Base-by-base conservation (phyloP, 1,284 basidiomycete species). In the Melanopsichium pennsylvanicum region DNA sequence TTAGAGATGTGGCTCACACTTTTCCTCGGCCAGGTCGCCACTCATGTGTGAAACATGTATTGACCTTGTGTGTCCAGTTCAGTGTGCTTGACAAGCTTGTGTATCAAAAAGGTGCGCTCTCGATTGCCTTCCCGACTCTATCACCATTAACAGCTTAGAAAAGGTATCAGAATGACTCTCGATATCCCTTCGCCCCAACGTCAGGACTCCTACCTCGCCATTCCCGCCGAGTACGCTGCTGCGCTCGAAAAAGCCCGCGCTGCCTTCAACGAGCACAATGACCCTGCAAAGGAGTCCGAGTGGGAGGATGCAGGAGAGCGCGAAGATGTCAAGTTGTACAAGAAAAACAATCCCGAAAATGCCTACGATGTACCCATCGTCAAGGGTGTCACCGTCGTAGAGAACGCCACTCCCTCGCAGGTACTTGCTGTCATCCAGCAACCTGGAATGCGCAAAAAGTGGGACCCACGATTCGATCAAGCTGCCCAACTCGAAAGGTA, bases 361-460 rank as follows among this genome's bases (percentile, higher is more conserved):
- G 44, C 70, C 21, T 57, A 47, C 51, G 76, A 66, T 22, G 59
- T 76, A 1, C 76, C 76, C 44, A 60, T 66, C 51, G 72, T 74
- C 26, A 64, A 70, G 35, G 76, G 76, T 16, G 41, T 39, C 16
- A 74, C 75, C 15, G 16, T 70, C 13, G 70, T 78, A 37, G 76
- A 78, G 48, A 62, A 61, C 23, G 73, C 72, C 32, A 76, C 76
- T 2, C 76, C 76, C 9, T 49, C 66, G 7, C 58, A 78, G 48
- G 55, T 78, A 7, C 43, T 74, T 4, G 68, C 70, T 18, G 63
- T 72, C 13, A 61, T 78, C 44, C 72, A 75, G 52, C 62, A 74
- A 33, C 76, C 76, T 11, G 72, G 72, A 16, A 69, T 78, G 48
- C 63, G 76, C 25, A 75, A 75, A 39, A 76, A 75, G 50, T 78